A percentile compares a stretch with the other conserved stretches of the same genome.
Evolutionary conservation across 2,329 filamentous ascomycete species (phyloP).

Genomic region (Daldinia eschscholtzii): DNA sequence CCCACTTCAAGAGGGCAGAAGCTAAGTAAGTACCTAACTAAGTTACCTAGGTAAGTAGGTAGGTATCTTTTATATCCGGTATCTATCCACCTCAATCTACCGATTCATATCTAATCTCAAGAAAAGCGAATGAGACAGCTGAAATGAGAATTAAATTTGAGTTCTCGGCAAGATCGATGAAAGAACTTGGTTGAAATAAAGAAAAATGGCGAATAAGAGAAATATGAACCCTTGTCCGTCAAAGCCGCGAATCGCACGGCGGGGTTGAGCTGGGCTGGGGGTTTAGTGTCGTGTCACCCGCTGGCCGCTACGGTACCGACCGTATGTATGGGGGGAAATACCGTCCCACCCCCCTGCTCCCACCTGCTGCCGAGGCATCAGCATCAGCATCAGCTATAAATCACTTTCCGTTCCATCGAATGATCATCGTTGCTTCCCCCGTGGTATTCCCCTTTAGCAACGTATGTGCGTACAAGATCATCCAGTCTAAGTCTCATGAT

Average conservation of each 20-base stretch:
- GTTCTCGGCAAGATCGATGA: background rate
- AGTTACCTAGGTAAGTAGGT: no score
- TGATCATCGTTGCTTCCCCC: background rate
- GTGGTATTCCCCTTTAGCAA: background rate
- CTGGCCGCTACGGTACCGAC: background rate
- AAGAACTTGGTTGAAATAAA: background rate
- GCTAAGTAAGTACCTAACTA: background rate
- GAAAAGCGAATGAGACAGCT: no score
- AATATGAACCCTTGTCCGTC: slow-evolving; percentile 7
- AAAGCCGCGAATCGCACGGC: slow-evolving; percentile 13
- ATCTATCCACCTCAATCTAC: no score
- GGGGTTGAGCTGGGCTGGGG: background rate
- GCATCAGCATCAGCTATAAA: background rate
- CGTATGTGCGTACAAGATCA: background rate
- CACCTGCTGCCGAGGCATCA: slow-evolving; percentile 9
- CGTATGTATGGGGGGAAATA: background rate
- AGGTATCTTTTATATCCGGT: background rate
- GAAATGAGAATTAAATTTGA: background rate
- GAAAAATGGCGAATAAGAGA: background rate
- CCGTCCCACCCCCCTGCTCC: background rate
- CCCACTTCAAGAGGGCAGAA: no score
- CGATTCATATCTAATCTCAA: no score
- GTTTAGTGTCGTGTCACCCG: no score
- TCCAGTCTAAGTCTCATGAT: background rate
- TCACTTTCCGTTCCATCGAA: background rate